Conservation (phyloP, 2,329 filamentous ascomycete genomes). For the Thelonectria rubi region DNA sequence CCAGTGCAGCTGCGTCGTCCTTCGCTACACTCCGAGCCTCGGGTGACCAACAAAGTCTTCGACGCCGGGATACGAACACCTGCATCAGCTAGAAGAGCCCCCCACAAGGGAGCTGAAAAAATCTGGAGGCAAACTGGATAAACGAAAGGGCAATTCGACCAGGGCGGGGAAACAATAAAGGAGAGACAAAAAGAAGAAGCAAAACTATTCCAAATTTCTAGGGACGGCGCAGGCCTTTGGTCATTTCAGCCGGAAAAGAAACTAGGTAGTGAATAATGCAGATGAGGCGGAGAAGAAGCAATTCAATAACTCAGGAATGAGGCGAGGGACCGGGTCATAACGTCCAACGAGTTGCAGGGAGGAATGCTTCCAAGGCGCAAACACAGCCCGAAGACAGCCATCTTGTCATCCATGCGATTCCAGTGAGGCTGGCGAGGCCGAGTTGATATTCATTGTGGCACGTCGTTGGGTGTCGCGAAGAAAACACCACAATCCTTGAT, state of each 20-base stretch:
- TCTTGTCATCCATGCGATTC: background rate
- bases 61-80: conserved; percentile 19
- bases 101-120: conserved; percentile 19
- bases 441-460: too few relatives aligned
- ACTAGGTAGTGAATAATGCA: background rate
- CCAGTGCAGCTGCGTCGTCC: background rate
- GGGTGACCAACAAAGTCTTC: conserved; percentile 6
- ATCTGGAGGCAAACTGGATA: conserved; percentile 4
- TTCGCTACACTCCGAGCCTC: background rate
- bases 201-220: background rate
- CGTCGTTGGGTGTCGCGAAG: too few relatives aligned
- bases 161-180: background rate
- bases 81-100: conserved; percentile 11
- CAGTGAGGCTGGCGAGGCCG: too few relatives aligned
- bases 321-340: background rate
- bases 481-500: background rate
- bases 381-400: too few relatives aligned
- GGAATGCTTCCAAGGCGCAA: background rate
- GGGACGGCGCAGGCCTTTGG: background rate
- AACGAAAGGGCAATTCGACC: background rate
- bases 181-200: background rate
- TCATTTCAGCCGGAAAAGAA: background rate
- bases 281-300: background rate
- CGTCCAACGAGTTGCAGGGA: background rate
- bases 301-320: background rate